Conservation (phyloP, 352 stramenopile species). For the Saprolegnia diclina region DNA sequence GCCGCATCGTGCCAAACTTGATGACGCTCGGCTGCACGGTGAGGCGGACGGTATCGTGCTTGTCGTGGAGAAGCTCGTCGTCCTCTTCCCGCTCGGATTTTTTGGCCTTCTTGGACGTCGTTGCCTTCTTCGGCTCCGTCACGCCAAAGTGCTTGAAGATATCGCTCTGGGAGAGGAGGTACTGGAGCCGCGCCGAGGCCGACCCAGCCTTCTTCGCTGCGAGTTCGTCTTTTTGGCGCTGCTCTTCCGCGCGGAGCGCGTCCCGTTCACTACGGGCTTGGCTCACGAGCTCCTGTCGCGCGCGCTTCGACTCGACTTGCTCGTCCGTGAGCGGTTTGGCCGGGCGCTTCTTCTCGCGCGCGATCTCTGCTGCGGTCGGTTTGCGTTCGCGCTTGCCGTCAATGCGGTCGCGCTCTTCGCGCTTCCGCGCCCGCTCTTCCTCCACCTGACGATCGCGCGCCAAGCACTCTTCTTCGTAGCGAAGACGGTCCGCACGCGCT, state of each 20-base stretch:
- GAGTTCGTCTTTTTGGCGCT: slow-evolving; percentile 72
- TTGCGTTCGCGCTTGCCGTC: slow-evolving; percentile 84
- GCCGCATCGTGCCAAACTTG: slow-evolving; percentile 92
- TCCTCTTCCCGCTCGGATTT: slow-evolving; percentile 81
- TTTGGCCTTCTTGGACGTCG: slow-evolving; percentile 81
- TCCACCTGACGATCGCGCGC: slow-evolving; percentile 69
- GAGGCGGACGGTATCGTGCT: slow-evolving; percentile 86
- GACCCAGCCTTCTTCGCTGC: slow-evolving; percentile 73
- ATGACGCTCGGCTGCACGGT: slow-evolving; percentile 89
- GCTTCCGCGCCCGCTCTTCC: slow-evolving; percentile 59
- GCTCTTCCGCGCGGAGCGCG: slow-evolving; percentile 67
- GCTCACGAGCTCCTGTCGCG: slow-evolving; percentile 42
- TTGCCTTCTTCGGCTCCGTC: slow-evolving; percentile 81
- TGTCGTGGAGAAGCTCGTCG: slow-evolving; percentile 63
- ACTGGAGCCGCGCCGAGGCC: slow-evolving; percentile 85
- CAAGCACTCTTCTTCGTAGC: slow-evolving; percentile 73
- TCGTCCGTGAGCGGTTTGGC: slow-evolving; percentile 58
- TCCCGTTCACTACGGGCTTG: slow-evolving; percentile 39
- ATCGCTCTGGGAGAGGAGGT: slow-evolving; percentile 94
- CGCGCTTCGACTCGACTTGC: slow-evolving; percentile 59
- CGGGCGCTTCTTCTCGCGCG: slow-evolving; percentile 33
- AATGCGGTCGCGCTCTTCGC: slow-evolving; percentile 63
- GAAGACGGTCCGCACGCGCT: slow-evolving; percentile 47
- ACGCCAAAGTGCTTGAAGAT: slow-evolving; percentile 97
- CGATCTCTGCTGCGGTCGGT: slow-evolving; percentile 36